A percentile compares a stretch with the other conserved stretches of the same genome.
Conservation (phyloP, 208 protist genomes). For the Borovskyia barvae region DNA sequence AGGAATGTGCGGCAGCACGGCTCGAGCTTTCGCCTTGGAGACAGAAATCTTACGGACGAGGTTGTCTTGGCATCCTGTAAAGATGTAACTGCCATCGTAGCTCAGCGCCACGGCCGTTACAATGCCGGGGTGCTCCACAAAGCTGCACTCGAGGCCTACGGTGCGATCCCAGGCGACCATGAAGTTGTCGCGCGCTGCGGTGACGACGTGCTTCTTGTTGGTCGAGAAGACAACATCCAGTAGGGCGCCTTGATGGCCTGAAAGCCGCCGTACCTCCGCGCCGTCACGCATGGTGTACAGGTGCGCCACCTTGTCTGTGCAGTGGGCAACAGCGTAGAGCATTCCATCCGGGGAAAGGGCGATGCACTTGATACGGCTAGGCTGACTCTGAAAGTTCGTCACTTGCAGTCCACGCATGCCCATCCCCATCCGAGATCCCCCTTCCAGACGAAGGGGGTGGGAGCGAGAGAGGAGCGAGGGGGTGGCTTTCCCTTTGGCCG, state of each 20-base stretch:
- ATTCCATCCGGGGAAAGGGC: constrained; percentile 30
- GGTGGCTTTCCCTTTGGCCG: background rate
- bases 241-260: constrained; percentile 46
- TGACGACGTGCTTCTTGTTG: constrained; percentile 58
- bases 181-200: constrained; percentile 41
- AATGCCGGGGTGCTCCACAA: constrained; percentile 53
- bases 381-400: constrained; percentile 28
- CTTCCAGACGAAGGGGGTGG: too few species aligned
- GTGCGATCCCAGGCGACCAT: constrained; percentile 59
- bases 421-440: too few species aligned
- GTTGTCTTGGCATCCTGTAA: constrained; percentile 68
- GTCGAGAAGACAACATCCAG: constrained; percentile 51
- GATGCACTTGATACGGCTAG: constrained; percentile 57
- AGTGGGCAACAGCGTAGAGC: constrained; percentile 55
- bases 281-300: constrained; percentile 38
- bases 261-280: constrained; percentile 39
- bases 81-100: constrained; percentile 46
- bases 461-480: background rate
- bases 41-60: constrained; percentile 34
- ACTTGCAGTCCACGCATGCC: constrained; percentile 35
- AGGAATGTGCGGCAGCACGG: constrained; percentile 17
- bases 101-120: constrained; percentile 58
- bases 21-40: constrained; percentile 35
- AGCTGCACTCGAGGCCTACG: constrained; percentile 45
- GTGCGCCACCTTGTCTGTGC: constrained; percentile 52